Evolutionary conservation across 345 rosid genomes (phyloP).

Genomic region (Reutealis trisperma): DNA sequence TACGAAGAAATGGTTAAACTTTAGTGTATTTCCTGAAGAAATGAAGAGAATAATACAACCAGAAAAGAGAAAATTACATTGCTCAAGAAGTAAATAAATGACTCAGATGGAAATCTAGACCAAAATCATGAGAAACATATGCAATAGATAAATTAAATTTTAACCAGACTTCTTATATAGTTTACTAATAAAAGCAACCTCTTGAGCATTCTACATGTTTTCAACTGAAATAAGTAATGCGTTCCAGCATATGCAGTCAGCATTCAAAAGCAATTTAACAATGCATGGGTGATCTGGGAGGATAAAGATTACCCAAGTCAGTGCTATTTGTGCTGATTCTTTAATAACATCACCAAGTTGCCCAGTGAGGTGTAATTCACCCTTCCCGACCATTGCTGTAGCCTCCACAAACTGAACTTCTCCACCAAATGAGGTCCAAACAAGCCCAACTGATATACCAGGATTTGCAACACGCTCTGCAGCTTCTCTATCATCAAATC

Average conservation of each 20-base stretch:
- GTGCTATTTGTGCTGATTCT: slow-evolving; percentile 96
- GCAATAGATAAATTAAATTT: not conserved
- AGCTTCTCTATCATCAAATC: slow-evolving; percentile 87
- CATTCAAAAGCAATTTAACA: not conserved
- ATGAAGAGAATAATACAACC: not conserved
- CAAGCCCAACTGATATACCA: slow-evolving; percentile 94
- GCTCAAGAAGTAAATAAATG: not conserved
- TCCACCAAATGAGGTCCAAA: slow-evolving; percentile 98
- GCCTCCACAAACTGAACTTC: slow-evolving; percentile 99
- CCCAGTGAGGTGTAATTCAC: slow-evolving; percentile 94
- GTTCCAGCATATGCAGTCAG: not conserved
- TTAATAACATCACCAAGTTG: slow-evolving; percentile 99
- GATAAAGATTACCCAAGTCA: slow-evolving; percentile 80
- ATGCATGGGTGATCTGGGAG: not conserved
- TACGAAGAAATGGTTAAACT: not conserved
- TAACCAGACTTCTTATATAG: not conserved
- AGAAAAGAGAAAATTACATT: not conserved
- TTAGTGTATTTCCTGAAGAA: not conserved
- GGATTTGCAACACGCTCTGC: slow-evolving; percentile 95
- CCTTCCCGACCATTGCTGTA: slow-evolving; percentile 84
- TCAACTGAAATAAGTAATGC: not conserved
- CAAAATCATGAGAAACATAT: not conserved
- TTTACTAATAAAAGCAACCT: not conserved
- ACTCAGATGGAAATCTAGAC: not conserved
- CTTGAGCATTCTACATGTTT: not conserved